Base-by-base conservation (phyloP, 495 filamentous ascomycete genomes). In the Platismatia glauca region DNA sequence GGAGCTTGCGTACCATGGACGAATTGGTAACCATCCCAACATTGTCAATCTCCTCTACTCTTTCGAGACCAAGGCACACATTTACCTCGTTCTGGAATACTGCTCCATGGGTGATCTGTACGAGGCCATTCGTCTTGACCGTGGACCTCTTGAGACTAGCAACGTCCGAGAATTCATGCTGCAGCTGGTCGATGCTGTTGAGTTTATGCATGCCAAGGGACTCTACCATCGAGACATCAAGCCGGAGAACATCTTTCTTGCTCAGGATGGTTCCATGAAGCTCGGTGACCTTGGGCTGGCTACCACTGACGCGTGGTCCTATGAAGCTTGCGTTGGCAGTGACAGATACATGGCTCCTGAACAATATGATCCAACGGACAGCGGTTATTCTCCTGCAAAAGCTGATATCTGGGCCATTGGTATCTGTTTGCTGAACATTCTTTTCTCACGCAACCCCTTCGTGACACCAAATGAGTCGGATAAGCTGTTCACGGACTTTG, bases 291-390 rank as follows among this genome's bases (percentile, higher is more conserved):
- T 97, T 71, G 94, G 94, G 60, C 80, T 98, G 53, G 91, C 90
- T 53, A 96, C 93, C 12, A 84, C 83, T 5, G 90, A 95, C 38
- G 73, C 80, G 67, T 96, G 90, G 91, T 91, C 87, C 50, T 85
- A 88, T 68, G 94, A 98, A 75, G 86, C 85, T 41, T 90, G 87
- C 64, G 94, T 98, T 55, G 94, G 94, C 58, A 97, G 93, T 73
- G 95, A 98, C 69, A 89, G 94, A 38, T 98, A 98, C 76, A 98
- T 98, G 94, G 91, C 94, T 57, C 94, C 94, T 22, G 94, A 97
- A 74, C 94, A 98, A 70, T 97, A 91, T 67, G 93, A 97, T 67
- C 89, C 92, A 29, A 78, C 84, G 68, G 85, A 85, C 62, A 81
- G 78, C 56, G 94, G 94, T 66, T 97, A 97, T 77, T 93, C 90